A percentile compares a stretch with the other conserved stretches of the same genome.
phyloP scores from a whole-genome alignment of 2,329 filamentous ascomycete genomes.

The Venturia oleaginea region DNA sequence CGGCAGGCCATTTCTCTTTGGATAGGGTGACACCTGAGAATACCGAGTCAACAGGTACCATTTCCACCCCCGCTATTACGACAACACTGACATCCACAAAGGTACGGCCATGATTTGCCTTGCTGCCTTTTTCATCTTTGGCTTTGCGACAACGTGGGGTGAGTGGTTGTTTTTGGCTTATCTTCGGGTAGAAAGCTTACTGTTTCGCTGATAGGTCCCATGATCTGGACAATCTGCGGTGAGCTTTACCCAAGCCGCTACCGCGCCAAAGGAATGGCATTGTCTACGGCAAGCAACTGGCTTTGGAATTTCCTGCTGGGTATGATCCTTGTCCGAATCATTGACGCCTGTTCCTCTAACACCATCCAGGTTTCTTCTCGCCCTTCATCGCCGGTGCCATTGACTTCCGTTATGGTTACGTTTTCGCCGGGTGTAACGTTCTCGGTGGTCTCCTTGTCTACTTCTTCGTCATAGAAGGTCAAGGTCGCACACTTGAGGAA shows the following conservation, averaged over 20 bases:
- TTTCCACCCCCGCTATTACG: background rate
- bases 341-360: too few relatives aligned
- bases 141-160: slow-evolving; percentile 59
- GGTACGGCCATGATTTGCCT: slow-evolving; percentile 54
- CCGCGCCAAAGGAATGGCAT: slow-evolving; percentile 35
- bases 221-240: slow-evolving; percentile 60
- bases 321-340: background rate
- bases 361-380: slow-evolving; percentile 60
- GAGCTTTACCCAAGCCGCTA: slow-evolving; percentile 55
- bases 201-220: slow-evolving; percentile 40
- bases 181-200: too few relatives aligned
- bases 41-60: slow-evolving; percentile 36
- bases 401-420: slow-evolving; percentile 64
- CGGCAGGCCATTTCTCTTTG: slow-evolving; percentile 36
- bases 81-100: background rate
- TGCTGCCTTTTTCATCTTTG: slow-evolving; percentile 58
- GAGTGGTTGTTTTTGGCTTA: too few relatives aligned
- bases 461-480: slow-evolving; percentile 69
- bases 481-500: slow-evolving; percentile 63
- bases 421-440: slow-evolving; percentile 63
- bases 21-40: slow-evolving; percentile 23
- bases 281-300: slow-evolving; percentile 38
- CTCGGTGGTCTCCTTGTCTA: slow-evolving; percentile 52
- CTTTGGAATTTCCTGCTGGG: slow-evolving; percentile 32
- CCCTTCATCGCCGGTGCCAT: slow-evolving; percentile 67